Base-by-base conservation (phyloP, 148 eudicot species). In the Tetragonia tetragonoides region DNA sequence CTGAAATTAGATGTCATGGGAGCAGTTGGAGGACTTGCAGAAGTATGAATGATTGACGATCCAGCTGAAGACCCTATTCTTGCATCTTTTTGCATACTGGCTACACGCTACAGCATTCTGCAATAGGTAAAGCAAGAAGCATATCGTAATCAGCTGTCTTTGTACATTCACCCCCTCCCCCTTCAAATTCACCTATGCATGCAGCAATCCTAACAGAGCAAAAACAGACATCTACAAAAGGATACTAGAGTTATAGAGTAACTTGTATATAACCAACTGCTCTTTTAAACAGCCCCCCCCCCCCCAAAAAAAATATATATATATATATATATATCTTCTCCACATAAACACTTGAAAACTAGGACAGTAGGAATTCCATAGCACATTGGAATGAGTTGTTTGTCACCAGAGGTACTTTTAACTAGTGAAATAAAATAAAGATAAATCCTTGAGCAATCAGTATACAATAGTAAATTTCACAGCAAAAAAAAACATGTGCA, bases 1-100 rank as follows among this genome's bases (percentile, higher is more conserved):
- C 77, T 73, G 61, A 83, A 71, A 64, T 79, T 85, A 69, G 82
- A 75, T 42, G 72, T 47, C 56, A 84, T 70, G 71, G 91, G 80
- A 49, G 65, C 77, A 73, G 84, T 56, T 47, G 82, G 75, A 72
- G 85, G 70, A 85, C 65, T 78, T 53, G 88, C 78, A 80, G 85
- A 73, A 59, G 80, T 65, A 24, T 77, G 72, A 73, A 77, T 81
- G 77, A 86, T 76, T 40, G 88, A 67, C 18, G 86, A 77, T 72
- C 83, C 70, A 57, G 87, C 73, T 47, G 84, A 67, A 24, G 68
- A 66, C 74, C 80, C 41, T 68, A 78, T 80, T 49, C 41, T 72
- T 62, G 65, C 75, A 82, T 79, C 89, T 64, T 81, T 84, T 40
- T 21, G 21, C 77, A 63, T 73, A 67, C 81, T 73, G 70, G 75